These are phyloP conservation scores for Penicillium turbatum DNA, from an alignment of 495 filamentous ascomycete genomes.

Conservation along the genomic window DNA sequence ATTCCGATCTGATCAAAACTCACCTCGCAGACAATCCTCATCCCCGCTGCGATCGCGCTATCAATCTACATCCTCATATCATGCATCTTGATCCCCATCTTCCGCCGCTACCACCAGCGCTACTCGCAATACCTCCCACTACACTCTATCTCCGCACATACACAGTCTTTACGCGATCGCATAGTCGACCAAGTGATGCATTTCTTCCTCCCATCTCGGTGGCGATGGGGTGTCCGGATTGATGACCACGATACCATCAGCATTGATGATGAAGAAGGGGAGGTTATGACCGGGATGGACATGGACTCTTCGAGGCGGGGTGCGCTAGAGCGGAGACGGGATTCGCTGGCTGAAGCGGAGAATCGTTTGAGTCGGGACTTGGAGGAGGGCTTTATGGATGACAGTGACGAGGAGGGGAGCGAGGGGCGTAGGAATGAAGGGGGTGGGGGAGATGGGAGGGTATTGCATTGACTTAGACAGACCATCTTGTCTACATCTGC, in stretches of 20 bases:
- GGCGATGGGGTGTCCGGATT: conserved; percentile 41
- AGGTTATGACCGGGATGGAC: conserved; percentile 58
- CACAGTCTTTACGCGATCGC: conserved; percentile 58
- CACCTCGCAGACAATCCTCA: conserved; percentile 60
- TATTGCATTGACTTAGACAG: conserved; percentile 1
- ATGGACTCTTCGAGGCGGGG: conserved; percentile 48
- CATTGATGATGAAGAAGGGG: conserved; percentile 65
- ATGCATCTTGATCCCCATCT: conserved; percentile 68
- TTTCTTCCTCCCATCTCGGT: conserved; percentile 53
- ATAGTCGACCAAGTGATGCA: conserved; percentile 51
- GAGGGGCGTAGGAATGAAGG: not conserved
- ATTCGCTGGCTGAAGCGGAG: conserved; percentile 37
- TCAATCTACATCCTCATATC: conserved; percentile 67
- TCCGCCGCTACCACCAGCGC: conserved; percentile 68
- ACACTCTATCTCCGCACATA: conserved; percentile 57
- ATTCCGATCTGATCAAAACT: conserved; percentile 7
- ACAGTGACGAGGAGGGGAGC: conserved; percentile 64
- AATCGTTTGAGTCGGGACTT: conserved; percentile 74
- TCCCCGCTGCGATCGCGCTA: conserved; percentile 74
- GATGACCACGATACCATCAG: conserved; percentile 57
- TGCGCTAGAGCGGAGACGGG: conserved; percentile 45
- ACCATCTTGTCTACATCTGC: not conserved
- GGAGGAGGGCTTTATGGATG: conserved; percentile 79
- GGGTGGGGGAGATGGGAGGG: not conserved
- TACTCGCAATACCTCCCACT: conserved; percentile 69